Percentiles rank a stretch among this genome's conserved stretches.
phyloP scores from a whole-genome alignment of 352 stramenopile genomes.

The Phytophthora capsici region DNA sequence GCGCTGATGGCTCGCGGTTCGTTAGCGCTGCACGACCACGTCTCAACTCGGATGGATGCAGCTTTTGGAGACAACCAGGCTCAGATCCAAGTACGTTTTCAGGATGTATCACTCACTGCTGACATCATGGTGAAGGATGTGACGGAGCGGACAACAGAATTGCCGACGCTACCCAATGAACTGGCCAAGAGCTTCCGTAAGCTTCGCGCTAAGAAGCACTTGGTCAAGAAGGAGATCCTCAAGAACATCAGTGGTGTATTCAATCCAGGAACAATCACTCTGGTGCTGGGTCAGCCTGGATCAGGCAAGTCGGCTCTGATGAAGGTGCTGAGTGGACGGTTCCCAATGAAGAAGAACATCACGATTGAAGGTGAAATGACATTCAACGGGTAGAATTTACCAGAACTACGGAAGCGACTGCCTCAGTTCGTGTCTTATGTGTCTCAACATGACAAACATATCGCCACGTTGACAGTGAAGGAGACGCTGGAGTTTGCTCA shows the following conservation, averaged over 20 bases:
- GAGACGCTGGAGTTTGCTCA: slow-evolving; percentile 43
- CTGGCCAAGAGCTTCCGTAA: slow-evolving; percentile 36
- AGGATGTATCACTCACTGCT: slow-evolving; percentile 40
- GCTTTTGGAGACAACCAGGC: slow-evolving; percentile 38
- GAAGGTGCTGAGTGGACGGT: slow-evolving; percentile 45
- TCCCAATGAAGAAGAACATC: slow-evolving; percentile 41
- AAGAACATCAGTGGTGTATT: background rate
- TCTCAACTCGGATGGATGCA: slow-evolving; percentile 31
- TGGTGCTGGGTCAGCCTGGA: background rate
- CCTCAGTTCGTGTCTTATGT: slow-evolving; percentile 54
- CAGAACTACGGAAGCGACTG: slow-evolving; percentile 32
- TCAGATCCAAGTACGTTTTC: slow-evolving; percentile 51
- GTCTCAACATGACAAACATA: slow-evolving; percentile 48
- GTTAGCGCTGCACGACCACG: slow-evolving; percentile 37
- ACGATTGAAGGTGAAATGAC: slow-evolving; percentile 37
- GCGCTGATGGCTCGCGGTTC: slow-evolving; percentile 35
- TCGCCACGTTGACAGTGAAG: slow-evolving; percentile 44
- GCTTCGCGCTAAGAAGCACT: slow-evolving; percentile 32
- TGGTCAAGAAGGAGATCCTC: slow-evolving; percentile 26
- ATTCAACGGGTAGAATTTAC: slow-evolving; percentile 39
- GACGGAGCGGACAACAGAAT: slow-evolving; percentile 16
- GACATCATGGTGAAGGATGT: slow-evolving; percentile 34
- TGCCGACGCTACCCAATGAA: slow-evolving; percentile 42
- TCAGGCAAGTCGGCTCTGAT: slow-evolving; percentile 17
- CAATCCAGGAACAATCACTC: background rate